Conservation (phyloP, 208 protist genomes). For the Trypanosoma mega region DNA sequence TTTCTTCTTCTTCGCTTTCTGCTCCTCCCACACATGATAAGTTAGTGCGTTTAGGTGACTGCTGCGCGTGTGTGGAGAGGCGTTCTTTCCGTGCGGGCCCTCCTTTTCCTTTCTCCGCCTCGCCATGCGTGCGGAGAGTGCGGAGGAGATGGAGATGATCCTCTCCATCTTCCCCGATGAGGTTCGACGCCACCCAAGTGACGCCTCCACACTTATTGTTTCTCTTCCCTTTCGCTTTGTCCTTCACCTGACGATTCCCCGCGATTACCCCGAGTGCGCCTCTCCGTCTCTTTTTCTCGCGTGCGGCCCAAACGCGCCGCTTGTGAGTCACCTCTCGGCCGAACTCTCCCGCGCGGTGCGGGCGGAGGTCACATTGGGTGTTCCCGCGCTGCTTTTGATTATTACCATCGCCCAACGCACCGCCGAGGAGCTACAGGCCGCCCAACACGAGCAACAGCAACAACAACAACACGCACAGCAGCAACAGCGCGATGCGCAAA, state of each 20-base stretch:
- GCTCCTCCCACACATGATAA: not conserved
- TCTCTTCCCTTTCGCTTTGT: constrained; percentile 67
- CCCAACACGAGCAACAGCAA: constrained; percentile 33
- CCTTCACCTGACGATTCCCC: constrained; percentile 59
- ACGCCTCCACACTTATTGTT: constrained; percentile 37
- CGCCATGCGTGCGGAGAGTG: constrained; percentile 27
- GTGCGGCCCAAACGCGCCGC: constrained; percentile 56
- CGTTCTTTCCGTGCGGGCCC: too few species aligned
- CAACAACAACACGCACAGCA: constrained; percentile 22
- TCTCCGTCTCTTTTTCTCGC: constrained; percentile 58
- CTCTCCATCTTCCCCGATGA: constrained; percentile 68
- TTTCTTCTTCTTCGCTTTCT: constrained; percentile 14
- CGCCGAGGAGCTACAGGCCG: constrained; percentile 44
- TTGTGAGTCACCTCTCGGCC: constrained; percentile 36
- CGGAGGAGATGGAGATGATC: constrained; percentile 76
- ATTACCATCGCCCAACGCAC: constrained; percentile 58
- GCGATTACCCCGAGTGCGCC: constrained; percentile 58
- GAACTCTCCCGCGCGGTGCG: constrained; percentile 42
- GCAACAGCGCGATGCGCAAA: constrained; percentile 7
- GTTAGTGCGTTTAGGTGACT: too few species aligned
- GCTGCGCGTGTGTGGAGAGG: not conserved
- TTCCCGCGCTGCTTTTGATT: constrained; percentile 46
- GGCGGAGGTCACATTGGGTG: constrained; percentile 56
- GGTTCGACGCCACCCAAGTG: constrained; percentile 32
- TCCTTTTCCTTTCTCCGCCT: too few species aligned